phyloP scores from a whole-genome alignment of 805 yeast genomes.

The Ogataea dorogensis region DNA sequence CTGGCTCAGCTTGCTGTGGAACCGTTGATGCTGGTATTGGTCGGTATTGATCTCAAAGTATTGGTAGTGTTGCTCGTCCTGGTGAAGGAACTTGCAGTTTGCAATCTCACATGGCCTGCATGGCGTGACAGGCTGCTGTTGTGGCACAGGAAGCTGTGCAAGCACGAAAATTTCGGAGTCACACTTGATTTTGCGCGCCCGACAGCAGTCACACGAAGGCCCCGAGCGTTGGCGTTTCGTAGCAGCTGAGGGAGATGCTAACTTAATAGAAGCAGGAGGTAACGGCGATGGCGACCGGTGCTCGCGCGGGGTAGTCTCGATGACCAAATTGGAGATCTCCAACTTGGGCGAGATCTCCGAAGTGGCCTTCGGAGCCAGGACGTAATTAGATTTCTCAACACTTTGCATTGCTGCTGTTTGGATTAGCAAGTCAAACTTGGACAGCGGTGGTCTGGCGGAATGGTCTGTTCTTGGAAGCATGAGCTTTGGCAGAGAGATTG shows the following conservation, averaged over 20 bases:
- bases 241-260: constrained; percentile 33
- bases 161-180: constrained; percentile 54
- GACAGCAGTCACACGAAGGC: constrained; percentile 72
- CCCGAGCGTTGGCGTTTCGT: constrained; percentile 62
- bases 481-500: constrained; percentile 8
- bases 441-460: constrained; percentile 9
- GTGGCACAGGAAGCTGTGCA: constrained; percentile 25
- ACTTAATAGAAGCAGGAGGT: constrained; percentile 25
- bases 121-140: not conserved
- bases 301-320: constrained; percentile 5
- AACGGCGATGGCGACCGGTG: not conserved
- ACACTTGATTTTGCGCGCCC: constrained; percentile 69
- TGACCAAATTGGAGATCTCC: constrained; percentile 21
- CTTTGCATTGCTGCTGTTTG: constrained; percentile 31
- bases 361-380: constrained; percentile 11
- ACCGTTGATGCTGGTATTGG: constrained; percentile 17
- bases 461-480: constrained; percentile 7
- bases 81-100: constrained; percentile 30
- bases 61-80: constrained; percentile 26
- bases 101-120: constrained; percentile 27
- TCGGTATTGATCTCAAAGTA: constrained; percentile 29
- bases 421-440: constrained; percentile 31
- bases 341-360: constrained; percentile 22
- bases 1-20: constrained; percentile 23
- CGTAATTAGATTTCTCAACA: constrained; percentile 2